These are phyloP conservation scores for Lyophyllum shimeji DNA, from an alignment of 768 basidiomycete species.

Conservation along the genomic window DNA sequence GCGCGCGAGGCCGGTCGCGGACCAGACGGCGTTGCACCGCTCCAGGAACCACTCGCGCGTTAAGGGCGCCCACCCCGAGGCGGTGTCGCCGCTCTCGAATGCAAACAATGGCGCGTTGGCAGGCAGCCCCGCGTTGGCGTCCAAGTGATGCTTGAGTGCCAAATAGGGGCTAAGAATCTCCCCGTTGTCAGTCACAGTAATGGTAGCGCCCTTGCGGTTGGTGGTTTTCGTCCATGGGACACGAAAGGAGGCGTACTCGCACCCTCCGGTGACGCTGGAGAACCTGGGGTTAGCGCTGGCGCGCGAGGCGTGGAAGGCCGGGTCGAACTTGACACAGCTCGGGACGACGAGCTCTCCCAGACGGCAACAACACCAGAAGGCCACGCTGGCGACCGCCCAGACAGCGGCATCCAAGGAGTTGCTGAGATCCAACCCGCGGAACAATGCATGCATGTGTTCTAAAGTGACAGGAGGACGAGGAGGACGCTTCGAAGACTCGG, in stretches of 20 bases:
- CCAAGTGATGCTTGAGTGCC: constrained; percentile 1
- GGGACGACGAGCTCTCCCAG: constrained; percentile 8
- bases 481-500: not conserved
- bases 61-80: constrained; percentile 19
- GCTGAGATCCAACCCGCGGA: constrained; percentile 1
- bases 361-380: not conserved
- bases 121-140: not conserved
- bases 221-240: constrained; percentile 39
- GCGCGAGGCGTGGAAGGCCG: not conserved
- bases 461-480: constrained; percentile 12
- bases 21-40: constrained; percentile 2
- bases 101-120: not conserved
- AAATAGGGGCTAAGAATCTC: not conserved
- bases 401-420: constrained; percentile 3
- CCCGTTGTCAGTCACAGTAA: constrained; percentile 18
- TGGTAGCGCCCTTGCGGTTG: constrained; percentile 19
- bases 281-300: not conserved
- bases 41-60: not conserved
- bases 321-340: not conserved
- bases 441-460: not conserved
- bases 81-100: not conserved
- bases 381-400: constrained; percentile 7
- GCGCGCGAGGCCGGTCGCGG: not conserved
- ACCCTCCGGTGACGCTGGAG: not conserved
- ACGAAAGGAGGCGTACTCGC: constrained; percentile 17